Conservation (phyloP, 78 protist species). For the Parvularia atlantis region DNA sequence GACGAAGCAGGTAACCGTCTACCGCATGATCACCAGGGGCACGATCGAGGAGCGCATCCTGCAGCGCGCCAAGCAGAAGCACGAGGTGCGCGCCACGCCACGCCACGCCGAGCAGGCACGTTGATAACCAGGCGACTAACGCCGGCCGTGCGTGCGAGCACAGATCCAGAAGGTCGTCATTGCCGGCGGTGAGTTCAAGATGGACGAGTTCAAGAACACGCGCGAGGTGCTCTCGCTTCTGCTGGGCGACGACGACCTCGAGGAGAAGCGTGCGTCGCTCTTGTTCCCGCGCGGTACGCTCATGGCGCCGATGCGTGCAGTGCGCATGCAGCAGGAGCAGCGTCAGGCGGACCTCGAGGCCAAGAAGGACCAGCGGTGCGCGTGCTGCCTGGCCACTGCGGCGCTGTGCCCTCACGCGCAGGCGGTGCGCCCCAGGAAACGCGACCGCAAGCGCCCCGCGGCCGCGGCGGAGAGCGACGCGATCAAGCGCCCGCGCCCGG, state of each 20-base stretch:
- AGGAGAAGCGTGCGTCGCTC: no score
- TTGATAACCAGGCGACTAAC: no score
- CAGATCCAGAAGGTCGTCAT: conserved; percentile 74
- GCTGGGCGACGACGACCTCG: conserved; percentile 59
- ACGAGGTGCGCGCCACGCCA: conserved; percentile 3
- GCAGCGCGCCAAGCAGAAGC: conserved; percentile 74
- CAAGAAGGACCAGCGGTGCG: no score
- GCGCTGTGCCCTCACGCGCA: no score
- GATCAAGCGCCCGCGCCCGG: no score
- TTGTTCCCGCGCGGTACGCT: no score
- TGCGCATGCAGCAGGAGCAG: not conserved
- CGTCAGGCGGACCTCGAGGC: no score
- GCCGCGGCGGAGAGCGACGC: no score
- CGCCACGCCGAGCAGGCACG: not conserved
- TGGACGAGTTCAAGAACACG: conserved; percentile 30
- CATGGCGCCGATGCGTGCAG: no score
- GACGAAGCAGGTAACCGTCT: conserved; percentile 77
- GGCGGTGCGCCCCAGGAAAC: no score
- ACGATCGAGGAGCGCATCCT: conserved; percentile 87
- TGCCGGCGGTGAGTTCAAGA: conserved; percentile 56
- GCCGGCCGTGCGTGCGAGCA: not conserved
- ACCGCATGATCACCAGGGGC: conserved; percentile 59
- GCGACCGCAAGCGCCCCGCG: no score
- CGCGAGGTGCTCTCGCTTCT: conserved; percentile 56
- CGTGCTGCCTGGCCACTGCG: no score